Conservation (phyloP, 345 rosid genomes). For the Physaria fendleri region DNA sequence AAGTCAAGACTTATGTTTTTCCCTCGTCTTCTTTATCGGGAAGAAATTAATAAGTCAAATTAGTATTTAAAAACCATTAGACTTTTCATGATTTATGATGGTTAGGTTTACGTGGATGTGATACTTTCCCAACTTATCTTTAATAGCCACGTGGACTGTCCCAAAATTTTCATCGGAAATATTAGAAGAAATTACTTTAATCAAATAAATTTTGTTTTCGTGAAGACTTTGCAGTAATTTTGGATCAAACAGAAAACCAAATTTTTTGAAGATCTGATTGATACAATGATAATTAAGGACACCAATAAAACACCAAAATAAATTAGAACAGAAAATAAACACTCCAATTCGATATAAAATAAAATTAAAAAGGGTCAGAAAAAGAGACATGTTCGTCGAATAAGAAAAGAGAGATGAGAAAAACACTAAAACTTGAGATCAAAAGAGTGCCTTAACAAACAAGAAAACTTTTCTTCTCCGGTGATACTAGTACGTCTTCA, state of each 20-base stretch:
- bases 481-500: conserved; percentile 21
- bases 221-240: neutral
- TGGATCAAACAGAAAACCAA: no score
- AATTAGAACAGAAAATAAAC: conserved; percentile 13
- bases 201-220: neutral
- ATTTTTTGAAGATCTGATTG: neutral
- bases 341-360: conserved; percentile 19
- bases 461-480: conserved; percentile 30
- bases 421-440: conserved; percentile 17
- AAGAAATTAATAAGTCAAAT: neutral
- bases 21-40: neutral
- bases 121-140: conserved; percentile 6
- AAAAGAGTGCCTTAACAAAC: conserved; percentile 29
- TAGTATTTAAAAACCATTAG: neutral
- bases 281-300: neutral
- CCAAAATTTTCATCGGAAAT: neutral
- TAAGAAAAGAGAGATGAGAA: neutral
- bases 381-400: conserved; percentile 11
- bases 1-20: conserved; percentile 1
- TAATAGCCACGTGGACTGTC: conserved; percentile 9
- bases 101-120: conserved; percentile 26
- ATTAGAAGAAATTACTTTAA: neutral
- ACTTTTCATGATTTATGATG: neutral
- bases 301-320: neutral
- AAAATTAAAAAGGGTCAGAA: conserved; percentile 14